Evolutionary conservation across 768 basidiomycete genomes (phyloP).

Genomic region (Lyophyllum shimeji): DNA sequence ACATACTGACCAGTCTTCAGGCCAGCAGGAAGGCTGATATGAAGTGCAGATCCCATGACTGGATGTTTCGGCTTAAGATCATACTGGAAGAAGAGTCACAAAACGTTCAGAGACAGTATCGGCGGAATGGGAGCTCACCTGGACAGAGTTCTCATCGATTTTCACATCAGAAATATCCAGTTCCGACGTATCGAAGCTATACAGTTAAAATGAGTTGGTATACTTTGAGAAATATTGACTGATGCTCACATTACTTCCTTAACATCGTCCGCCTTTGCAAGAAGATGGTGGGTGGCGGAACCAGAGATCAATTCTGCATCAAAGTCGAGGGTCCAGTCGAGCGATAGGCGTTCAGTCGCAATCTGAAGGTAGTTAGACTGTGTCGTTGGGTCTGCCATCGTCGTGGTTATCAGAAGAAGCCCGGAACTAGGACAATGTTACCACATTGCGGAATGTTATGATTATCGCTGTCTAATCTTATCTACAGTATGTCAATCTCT

Average conservation of each 20-base stretch:
- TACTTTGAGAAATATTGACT: background rate
- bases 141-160: slow-evolving; percentile 47
- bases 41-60: slow-evolving; percentile 78
- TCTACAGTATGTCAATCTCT: background rate
- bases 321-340: slow-evolving; percentile 85
- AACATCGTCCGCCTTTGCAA: slow-evolving; percentile 51
- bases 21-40: slow-evolving; percentile 49
- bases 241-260: slow-evolving; percentile 57
- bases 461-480: background rate
- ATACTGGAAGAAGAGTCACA: slow-evolving; percentile 39
- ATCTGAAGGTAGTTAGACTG: slow-evolving; percentile 80
- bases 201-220: background rate
- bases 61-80: slow-evolving; percentile 55
- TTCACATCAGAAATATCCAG: slow-evolving; percentile 57
- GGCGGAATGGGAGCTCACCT: slow-evolving; percentile 36
- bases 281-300: slow-evolving; percentile 60
- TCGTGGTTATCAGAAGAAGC: background rate
- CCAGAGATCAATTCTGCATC: slow-evolving; percentile 40
- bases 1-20: slow-evolving; percentile 46
- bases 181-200: slow-evolving; percentile 73
- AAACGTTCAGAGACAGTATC: background rate
- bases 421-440: no score
- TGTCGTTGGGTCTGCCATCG: slow-evolving; percentile 59
- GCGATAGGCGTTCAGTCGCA: slow-evolving; percentile 60
- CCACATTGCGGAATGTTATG: background rate